These are phyloP conservation scores for Hansenula lynferdii DNA, from an alignment of 1,139 yeast genomes.

Conservation along the genomic window DNA sequence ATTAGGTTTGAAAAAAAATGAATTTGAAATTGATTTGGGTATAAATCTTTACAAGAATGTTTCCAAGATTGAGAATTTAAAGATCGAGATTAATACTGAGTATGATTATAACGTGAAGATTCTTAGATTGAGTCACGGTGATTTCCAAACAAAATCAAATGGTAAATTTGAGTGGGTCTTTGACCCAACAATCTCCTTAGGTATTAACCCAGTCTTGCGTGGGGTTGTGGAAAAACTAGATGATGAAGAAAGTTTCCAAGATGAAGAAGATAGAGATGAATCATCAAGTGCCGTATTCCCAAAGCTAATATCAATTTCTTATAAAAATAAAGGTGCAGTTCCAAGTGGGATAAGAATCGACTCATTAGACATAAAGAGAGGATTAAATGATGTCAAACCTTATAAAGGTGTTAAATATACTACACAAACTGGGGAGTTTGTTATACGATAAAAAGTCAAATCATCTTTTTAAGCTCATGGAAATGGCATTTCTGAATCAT, in stretches of 20 bases:
- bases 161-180: slow-evolving; percentile 73
- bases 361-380: slow-evolving; percentile 55
- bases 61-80: slow-evolving; percentile 51
- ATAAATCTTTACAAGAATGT: slow-evolving; percentile 48
- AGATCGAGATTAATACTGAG: slow-evolving; percentile 44
- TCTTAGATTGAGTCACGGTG: slow-evolving; percentile 67
- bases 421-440: slow-evolving; percentile 58
- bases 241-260: slow-evolving; percentile 1
- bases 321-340: slow-evolving; percentile 61
- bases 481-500: too few relatives aligned
- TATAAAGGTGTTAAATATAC: slow-evolving; percentile 90
- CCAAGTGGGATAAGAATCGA: slow-evolving; percentile 77
- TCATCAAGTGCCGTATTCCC: slow-evolving; percentile 36
- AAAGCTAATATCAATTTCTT: slow-evolving; percentile 45
- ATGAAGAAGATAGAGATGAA: slow-evolving; percentile 17
- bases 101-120: slow-evolving; percentile 38
- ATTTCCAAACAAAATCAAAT: slow-evolving; percentile 48
- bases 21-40: slow-evolving; percentile 68
- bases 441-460: slow-evolving; percentile 21
- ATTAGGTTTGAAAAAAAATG: slow-evolving; percentile 57
- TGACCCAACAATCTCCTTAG: slow-evolving; percentile 53
- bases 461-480: too few relatives aligned
- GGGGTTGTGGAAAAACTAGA: slow-evolving; percentile 39
- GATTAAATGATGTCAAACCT: slow-evolving; percentile 66
- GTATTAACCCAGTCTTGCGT: slow-evolving; percentile 64